Percentiles rank a stretch among this genome's conserved stretches.
phyloP scores from a whole-genome alignment of 352 stramenopile species.

The Phytophthora pluvialis region DNA sequence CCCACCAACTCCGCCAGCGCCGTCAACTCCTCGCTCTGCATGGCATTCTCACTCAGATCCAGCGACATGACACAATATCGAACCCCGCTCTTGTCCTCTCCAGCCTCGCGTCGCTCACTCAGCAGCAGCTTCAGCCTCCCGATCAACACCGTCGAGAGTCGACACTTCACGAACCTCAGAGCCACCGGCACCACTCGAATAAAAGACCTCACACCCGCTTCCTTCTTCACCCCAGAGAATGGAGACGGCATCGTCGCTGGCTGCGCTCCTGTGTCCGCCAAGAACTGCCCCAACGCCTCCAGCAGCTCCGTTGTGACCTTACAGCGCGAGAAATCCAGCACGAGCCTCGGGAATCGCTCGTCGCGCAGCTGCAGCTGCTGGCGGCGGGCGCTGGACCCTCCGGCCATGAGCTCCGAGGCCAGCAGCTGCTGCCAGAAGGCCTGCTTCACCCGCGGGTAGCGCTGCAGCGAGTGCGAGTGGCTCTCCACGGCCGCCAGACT shows the following conservation, averaged over 20 bases:
- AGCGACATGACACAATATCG: conserved; percentile 32
- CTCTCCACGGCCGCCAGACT: conserved; percentile 26
- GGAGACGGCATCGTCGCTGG: neutral
- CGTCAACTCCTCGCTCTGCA: conserved; percentile 28
- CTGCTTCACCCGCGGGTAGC: conserved; percentile 41
- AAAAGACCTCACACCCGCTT: neutral
- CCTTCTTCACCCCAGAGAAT: conserved; percentile 19
- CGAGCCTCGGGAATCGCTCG: conserved; percentile 40
- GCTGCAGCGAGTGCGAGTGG: conserved; percentile 37
- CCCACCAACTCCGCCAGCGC: conserved; percentile 28
- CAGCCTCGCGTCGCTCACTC: neutral
- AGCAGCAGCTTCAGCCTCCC: conserved; percentile 26
- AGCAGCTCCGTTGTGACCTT: conserved; percentile 29
- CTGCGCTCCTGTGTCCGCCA: conserved; percentile 4
- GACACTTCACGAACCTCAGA: conserved; percentile 31
- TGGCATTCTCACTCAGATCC: conserved; percentile 41
- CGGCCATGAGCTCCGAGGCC: conserved; percentile 28
- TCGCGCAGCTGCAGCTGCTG: conserved; percentile 32
- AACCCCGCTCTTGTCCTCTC: neutral
- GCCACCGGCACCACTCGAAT: conserved; percentile 29
- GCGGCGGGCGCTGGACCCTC: neutral
- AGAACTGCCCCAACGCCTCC: conserved; percentile 26
- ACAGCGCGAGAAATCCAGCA: conserved; percentile 43
- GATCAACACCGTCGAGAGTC: conserved; percentile 30
- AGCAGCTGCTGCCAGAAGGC: conserved; percentile 44